Percentiles rank a stretch among this genome's conserved stretches.
Conservation (phyloP, 2,329 filamentous ascomycete genomes). For the Penicillium sp. region DNA sequence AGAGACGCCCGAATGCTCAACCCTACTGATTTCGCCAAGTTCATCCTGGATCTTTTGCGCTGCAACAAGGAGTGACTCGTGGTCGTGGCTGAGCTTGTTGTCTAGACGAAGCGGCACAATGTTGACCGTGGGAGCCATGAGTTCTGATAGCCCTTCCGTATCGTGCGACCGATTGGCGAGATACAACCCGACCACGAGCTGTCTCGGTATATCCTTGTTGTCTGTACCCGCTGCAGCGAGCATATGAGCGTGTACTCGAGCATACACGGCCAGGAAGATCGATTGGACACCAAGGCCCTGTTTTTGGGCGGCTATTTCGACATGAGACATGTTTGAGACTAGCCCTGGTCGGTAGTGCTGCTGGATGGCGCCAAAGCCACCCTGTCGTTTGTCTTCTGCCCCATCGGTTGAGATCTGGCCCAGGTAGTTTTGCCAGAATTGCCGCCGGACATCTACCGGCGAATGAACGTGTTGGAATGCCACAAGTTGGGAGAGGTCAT, state of each 20-base stretch:
- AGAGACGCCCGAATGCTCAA: conserved; percentile 54
- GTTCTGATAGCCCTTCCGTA: conserved; percentile 46
- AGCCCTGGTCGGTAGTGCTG: conserved; percentile 47
- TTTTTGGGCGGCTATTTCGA: conserved; percentile 45
- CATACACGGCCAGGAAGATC: conserved; percentile 68
- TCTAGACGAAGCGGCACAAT: conserved; percentile 66
- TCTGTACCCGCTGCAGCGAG: conserved; percentile 5
- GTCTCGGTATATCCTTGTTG: conserved; percentile 5
- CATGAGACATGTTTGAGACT: conserved; percentile 35
- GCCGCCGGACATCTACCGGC: conserved; percentile 28
- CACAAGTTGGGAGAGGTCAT: conserved; percentile 42
- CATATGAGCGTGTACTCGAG: conserved; percentile 47
- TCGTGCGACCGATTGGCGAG: conserved; percentile 66
- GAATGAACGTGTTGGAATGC: conserved; percentile 29
- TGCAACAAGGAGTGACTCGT: conserved; percentile 41
- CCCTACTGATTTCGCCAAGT: conserved; percentile 55
- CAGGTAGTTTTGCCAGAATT: conserved; percentile 46
- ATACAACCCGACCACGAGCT: conserved; percentile 70
- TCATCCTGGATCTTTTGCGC: conserved; percentile 64
- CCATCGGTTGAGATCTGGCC: conserved; percentile 4
- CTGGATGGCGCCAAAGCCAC: conserved; percentile 19
- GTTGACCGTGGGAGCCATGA: conserved; percentile 68
- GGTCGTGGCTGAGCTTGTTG: conserved; percentile 17
- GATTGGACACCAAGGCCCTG: conserved; percentile 65
- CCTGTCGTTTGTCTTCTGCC: conserved; percentile 1